A percentile compares a stretch with the other conserved stretches of the same genome.
phyloP scores from a whole-genome alignment of 139 green algal genomes.

The Gonium pectorale region DNA sequence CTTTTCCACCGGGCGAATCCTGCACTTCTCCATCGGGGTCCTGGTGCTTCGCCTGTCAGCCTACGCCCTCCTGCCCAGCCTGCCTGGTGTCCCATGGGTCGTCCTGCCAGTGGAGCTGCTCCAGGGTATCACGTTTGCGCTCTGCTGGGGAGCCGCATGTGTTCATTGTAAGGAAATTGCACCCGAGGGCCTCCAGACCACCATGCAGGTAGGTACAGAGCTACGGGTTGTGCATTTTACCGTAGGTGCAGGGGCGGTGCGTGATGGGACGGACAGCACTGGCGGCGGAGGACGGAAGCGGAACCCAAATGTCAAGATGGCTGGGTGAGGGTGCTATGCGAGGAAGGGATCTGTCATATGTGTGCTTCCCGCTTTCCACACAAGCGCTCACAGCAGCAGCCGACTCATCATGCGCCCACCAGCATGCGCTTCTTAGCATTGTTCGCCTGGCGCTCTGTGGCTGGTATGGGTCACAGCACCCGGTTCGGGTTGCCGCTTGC shows the following conservation, averaged over 20 bases:
- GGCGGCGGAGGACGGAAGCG: not conserved
- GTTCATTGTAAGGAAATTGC: slow-evolving; percentile 53
- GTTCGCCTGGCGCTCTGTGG: no score
- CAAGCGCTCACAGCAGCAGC: no score
- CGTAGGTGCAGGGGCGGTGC: no score
- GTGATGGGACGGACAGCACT: not conserved
- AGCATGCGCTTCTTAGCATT: no score
- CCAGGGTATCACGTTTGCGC: slow-evolving; percentile 70
- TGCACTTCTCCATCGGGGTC: slow-evolving; percentile 20
- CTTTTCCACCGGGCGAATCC: slow-evolving; percentile 11
- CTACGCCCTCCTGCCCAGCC: slow-evolving; percentile 47
- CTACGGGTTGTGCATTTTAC: not conserved
- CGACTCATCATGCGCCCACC: no score
- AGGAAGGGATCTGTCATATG: no score
- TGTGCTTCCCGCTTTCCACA: no score
- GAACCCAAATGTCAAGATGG: no score
- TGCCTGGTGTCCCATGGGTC: slow-evolving; percentile 44
- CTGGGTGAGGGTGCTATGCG: no score
- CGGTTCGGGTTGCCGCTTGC: no score
- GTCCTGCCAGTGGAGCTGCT: slow-evolving; percentile 67
- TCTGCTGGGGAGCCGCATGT: slow-evolving; percentile 43
- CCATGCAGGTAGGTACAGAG: slow-evolving; percentile 46
- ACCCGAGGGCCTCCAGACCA: slow-evolving; percentile 49
- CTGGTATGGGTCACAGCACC: not conserved
- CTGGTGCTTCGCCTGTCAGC: slow-evolving; percentile 41